Evolutionary conservation across 2,329 filamentous ascomycete species (phyloP), one percentile per base, ranked within the genome.

Genomic region (Epichloe glyceriae): DNA sequence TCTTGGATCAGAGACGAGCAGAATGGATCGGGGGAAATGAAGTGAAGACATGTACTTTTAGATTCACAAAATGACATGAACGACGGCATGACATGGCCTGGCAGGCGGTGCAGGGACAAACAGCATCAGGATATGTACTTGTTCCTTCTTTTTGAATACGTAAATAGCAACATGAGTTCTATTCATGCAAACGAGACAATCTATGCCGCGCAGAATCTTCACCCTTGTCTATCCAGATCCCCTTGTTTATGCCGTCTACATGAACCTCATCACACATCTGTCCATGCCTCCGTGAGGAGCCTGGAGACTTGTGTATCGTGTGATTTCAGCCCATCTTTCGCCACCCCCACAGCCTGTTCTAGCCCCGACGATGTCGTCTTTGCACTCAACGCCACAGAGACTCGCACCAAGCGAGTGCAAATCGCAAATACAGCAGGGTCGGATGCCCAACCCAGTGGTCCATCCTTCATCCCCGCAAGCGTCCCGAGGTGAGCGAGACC

Each of bases 401-500:
- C 61, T 3, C 68, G 58, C n/a, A 76, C 44, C n/a, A 78, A 59
- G 14, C 71, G 67, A 5, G 71, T 68, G 45, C 76, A 78, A 41
- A 85, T 67, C 2, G 75, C 73, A 62, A 89, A 91, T 1, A 83
- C 78, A 33, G 82, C 78, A 1, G 81, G 74, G 51, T 82, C 81
- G 1, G 83, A 82, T 1, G 78, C 77, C 82, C 85, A 89, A 6
- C 88, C 86, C 35, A 94, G 67, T 8, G 84, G 74, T 0, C 84
- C 83, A 60, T 88, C 85, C 1, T 62, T 61, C 19, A 73, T 65
- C 0, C 54, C 54, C 3, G 60, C 57, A 7, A 66, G 55, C 15
- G 52, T 46, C 46, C 53, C 63, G 12, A 85, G 62, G 0, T 66
- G 58, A 26, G 60, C 52, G 7, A 86, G 59, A 0, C 78, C 81